These are phyloP conservation scores for Taphrina wiesneri DNA, from an alignment of 1,139 yeast genomes.

Conservation along the genomic window DNA sequence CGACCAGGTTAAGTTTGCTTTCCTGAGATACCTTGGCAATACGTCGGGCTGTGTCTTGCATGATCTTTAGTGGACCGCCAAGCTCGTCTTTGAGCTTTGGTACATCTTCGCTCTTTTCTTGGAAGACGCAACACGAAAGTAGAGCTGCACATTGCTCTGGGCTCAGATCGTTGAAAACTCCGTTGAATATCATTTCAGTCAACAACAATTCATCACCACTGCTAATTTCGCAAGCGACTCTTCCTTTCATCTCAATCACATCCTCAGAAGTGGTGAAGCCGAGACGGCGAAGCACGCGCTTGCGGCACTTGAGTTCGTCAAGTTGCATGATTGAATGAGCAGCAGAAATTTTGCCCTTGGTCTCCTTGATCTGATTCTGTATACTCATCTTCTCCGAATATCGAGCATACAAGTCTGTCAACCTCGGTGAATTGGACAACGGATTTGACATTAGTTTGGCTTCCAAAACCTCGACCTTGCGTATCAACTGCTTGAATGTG, in stretches of 20 bases:
- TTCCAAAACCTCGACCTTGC: constrained; percentile 77
- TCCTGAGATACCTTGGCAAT: constrained; percentile 87
- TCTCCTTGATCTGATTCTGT: constrained; percentile 59
- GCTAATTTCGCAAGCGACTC: constrained; percentile 94
- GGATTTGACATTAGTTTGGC: constrained; percentile 71
- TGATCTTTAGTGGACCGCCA: constrained; percentile 79
- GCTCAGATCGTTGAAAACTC: constrained; percentile 82
- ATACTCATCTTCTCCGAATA: constrained; percentile 67
- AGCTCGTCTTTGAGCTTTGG: constrained; percentile 84
- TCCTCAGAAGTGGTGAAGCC: constrained; percentile 76
- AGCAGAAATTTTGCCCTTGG: constrained; percentile 68
- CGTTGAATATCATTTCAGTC: constrained; percentile 90
- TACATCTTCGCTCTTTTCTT: constrained; percentile 78
- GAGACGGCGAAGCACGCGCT: constrained; percentile 79
- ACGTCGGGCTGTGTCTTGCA: constrained; percentile 86
- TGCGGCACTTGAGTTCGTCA: constrained; percentile 89
- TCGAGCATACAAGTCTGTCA: constrained; percentile 60
- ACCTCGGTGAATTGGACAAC: constrained; percentile 63
- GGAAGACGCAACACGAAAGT: constrained; percentile 92
- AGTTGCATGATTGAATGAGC: constrained; percentile 91
- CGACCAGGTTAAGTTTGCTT: constrained; percentile 82
- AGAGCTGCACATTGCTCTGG: constrained; percentile 92
- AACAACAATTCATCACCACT: constrained; percentile 88
- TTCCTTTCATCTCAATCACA: constrained; percentile 89
- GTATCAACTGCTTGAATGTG: constrained; percentile 65